Evolutionary conservation across 345 rosid genomes (phyloP), one percentile per base, ranked within the genome.

Genomic region (Pistacia integerrima): DNA sequence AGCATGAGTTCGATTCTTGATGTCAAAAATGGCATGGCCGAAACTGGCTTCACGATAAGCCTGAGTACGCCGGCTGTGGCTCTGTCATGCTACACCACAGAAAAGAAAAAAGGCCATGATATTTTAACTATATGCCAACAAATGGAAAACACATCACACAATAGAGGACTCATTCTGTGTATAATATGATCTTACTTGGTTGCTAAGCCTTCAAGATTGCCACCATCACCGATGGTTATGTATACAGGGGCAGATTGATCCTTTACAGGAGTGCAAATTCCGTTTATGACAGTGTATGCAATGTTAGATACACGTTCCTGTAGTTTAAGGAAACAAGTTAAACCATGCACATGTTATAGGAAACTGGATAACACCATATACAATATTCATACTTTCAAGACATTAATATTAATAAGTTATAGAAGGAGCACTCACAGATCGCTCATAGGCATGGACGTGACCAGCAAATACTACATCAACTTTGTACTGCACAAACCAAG

Each of bases 11-110:
- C 89, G 68, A 86, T 96, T 96, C 92, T 91, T 89, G 62, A 93
- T 91, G 54, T 86, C 87, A 4, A 93, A 90, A 38, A 86, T 84
- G 17, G 97, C 99, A 11, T 96, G 98, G 8, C 99, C 98, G 22
- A 92, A 96, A 74, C 99, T 93, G 2, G 98, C 97, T 74, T 96
- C 99, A 1, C 98, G 88, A 38, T 76, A 96, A 0, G 99, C 97
- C 97, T 2, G 99, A 96, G 87, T 92, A 96, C 8, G 78, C 74
- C 2, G 99, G 99, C 78, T 96, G 99, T 64, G 97, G 97, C 84
- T 92, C 84, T 0, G 87, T 87, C 98, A 93, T 90, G 81, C 99
- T 93, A 85, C 85, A 85, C 5, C 58, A 64, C 30, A 57, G 46
- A 46, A 33, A 25, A 48, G 60, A 60, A 6, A 48, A 60, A 60